Evolutionary conservation across 148 eudicot genomes (phyloP), one percentile per base, ranked within the genome.

Genomic region (Rhododendron henanense): DNA sequence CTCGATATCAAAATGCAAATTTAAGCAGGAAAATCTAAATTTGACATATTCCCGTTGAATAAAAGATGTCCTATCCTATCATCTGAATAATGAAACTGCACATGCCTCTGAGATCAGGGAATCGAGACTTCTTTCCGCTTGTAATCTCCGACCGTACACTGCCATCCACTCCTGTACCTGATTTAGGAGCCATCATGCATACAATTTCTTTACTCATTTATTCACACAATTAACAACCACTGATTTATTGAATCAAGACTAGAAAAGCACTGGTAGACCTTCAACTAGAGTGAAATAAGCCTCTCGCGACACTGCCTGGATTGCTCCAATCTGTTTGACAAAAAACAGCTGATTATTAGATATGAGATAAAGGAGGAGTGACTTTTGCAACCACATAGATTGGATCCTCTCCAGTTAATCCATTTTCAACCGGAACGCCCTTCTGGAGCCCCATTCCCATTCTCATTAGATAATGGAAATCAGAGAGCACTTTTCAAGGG

Each of bases 231-330:
- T n/a, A 63, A 63, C 11, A 69, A 28, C 16, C 31, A 28, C 33
- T 0, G 0, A 69, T 11, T 69, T 18, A 19, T 75, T 18, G 9
- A 39, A 35, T 35, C 9, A 37, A 74, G 47, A 78, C 44, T 18
- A 28, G 9, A 41, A 84, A 25, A 61, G 14, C 67, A 25, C 53
- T 23, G 14, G 14, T 5, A n/a, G 37, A 79, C 99, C 93, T 88
- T 96, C 98, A 78, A 92, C 83, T 13, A 92, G 93, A 1, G 94
- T 91, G 65, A 96, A 92, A 88, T 92, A 95, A 59, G 97, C 98
- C 85, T 95, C 99, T 19, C 95, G 95, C 11, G 98, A 89, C 10
- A 94, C 99, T 23, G 99, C 98, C 91, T 95, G 97, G 41, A 94
- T 85, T 44, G 98, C 99, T 83, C 98, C 99, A 84, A 96, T 92